A percentile compares a stretch with the other conserved stretches of the same genome.
These are phyloP conservation scores for Tulasnella sp. DNA, from an alignment of 768 basidiomycete genomes.

Conservation along the genomic window DNA sequence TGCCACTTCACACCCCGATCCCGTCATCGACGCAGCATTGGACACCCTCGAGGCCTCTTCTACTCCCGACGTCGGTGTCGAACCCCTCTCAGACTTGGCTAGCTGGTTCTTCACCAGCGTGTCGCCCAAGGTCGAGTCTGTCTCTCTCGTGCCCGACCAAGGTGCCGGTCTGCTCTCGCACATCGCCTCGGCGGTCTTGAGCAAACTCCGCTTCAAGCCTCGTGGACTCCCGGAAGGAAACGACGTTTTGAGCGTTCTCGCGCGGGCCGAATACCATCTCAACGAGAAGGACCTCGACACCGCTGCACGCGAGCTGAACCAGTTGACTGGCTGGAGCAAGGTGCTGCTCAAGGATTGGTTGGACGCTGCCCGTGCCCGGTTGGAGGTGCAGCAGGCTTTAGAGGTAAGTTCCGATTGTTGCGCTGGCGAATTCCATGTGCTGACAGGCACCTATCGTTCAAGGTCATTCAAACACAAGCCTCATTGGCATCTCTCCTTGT, in stretches of 20 bases:
- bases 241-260: constrained; percentile 84
- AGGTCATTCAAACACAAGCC: constrained; percentile 85
- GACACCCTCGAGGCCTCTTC: constrained; percentile 70
- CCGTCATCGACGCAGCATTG: constrained; percentile 64
- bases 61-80: constrained; percentile 78
- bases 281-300: constrained; percentile 90
- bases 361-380: constrained; percentile 77
- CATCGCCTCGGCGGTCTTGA: constrained; percentile 76
- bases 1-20: constrained; percentile 70
- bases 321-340: constrained; percentile 80
- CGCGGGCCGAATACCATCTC: constrained; percentile 86
- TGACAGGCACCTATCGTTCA: constrained; percentile 34
- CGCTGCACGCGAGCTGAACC: constrained; percentile 89
- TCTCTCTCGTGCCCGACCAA: constrained; percentile 91
- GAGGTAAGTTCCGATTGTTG: constrained; percentile 56
- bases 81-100: constrained; percentile 85
- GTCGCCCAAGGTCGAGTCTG: constrained; percentile 77
- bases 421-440: constrained; percentile 11
- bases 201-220: constrained; percentile 75
- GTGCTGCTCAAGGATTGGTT: constrained; percentile 78
- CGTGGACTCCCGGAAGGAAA: constrained; percentile 75
- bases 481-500: constrained; percentile 80
- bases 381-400: constrained; percentile 91
- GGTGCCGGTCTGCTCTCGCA: constrained; percentile 88
- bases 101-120: constrained; percentile 90